A percentile compares a stretch with the other conserved stretches of the same genome.
Conservation (phyloP, 1,284 basidiomycete genomes). For the Cystobasidium sp. region DNA sequence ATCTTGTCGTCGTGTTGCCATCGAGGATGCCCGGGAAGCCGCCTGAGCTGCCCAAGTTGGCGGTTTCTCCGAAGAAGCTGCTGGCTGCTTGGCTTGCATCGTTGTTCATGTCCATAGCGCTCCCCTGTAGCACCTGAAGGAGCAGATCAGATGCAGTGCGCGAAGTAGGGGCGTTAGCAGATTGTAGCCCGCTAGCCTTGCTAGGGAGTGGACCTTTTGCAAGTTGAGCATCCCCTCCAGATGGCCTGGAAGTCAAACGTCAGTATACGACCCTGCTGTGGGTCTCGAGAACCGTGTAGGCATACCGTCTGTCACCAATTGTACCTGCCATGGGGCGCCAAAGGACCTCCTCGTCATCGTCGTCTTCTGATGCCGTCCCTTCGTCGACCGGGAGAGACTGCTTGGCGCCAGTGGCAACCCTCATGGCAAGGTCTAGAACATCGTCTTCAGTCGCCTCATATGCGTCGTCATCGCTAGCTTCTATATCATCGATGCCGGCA, state of each 20-base stretch:
- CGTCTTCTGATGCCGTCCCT: slow-evolving; percentile 54
- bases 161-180: neutral
- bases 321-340: slow-evolving; percentile 12
- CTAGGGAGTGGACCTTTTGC: neutral
- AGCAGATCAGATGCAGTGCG: slow-evolving; percentile 43
- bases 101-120: slow-evolving; percentile 29
- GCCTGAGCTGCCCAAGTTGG: neutral
- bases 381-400: neutral
- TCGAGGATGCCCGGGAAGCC: neutral
- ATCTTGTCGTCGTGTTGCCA: neutral
- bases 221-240: neutral
- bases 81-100: neutral
- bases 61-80: slow-evolving; percentile 3
- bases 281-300: neutral
- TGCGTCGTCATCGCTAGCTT: slow-evolving; percentile 51
- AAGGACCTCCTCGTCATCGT: slow-evolving; percentile 56
- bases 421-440: slow-evolving; percentile 75
- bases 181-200: neutral
- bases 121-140: slow-evolving; percentile 44
- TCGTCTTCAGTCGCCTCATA: slow-evolving; percentile 76
- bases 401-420: slow-evolving; percentile 58
- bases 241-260: slow-evolving; percentile 2
- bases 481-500: slow-evolving; percentile 17
- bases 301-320: slow-evolving; percentile 22
- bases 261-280: neutral